A percentile compares a stretch with the other conserved stretches of the same genome.
phyloP scores from a whole-genome alignment of 495 filamentous ascomycete species.

The Ramalina intermedia region DNA sequence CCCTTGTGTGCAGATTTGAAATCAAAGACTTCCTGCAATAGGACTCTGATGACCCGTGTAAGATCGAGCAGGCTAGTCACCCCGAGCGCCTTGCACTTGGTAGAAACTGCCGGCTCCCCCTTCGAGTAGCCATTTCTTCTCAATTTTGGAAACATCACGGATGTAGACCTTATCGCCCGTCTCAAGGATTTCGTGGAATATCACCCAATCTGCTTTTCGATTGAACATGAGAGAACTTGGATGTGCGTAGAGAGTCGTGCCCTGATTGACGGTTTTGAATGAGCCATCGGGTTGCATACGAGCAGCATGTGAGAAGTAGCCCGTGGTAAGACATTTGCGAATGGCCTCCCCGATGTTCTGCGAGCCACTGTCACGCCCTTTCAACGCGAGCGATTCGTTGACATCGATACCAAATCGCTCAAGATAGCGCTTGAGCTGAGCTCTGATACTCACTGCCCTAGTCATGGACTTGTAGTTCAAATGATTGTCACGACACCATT shows the following conservation, averaged over 20 bases:
- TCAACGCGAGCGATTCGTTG: slow-evolving; percentile 39
- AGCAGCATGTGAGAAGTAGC: slow-evolving; percentile 91
- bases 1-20: too few species aligned
- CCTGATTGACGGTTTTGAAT: slow-evolving; percentile 68
- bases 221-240: slow-evolving; percentile 95
- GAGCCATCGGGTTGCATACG: slow-evolving; percentile 91
- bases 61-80: neutral
- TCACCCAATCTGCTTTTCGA: slow-evolving; percentile 92
- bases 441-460: slow-evolving; percentile 73
- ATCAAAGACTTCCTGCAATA: neutral
- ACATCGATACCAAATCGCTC: slow-evolving; percentile 68
- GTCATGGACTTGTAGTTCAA: slow-evolving; percentile 75
- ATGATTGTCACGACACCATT: slow-evolving; percentile 75
- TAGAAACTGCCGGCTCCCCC: slow-evolving; percentile 74
- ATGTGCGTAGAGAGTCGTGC: slow-evolving; percentile 65
- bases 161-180: slow-evolving; percentile 84
- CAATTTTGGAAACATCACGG: slow-evolving; percentile 79
- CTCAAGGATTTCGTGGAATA: slow-evolving; percentile 92
- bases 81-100: slow-evolving; percentile 25
- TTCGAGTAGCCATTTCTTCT: slow-evolving; percentile 81
- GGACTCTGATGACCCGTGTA: neutral
- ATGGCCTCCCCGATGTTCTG: slow-evolving; percentile 48
- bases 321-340: slow-evolving; percentile 71
- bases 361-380: slow-evolving; percentile 16
- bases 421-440: slow-evolving; percentile 73